These are phyloP conservation scores for Penicillium lagena DNA, from an alignment of 495 filamentous ascomycete species.

Conservation along the genomic window DNA sequence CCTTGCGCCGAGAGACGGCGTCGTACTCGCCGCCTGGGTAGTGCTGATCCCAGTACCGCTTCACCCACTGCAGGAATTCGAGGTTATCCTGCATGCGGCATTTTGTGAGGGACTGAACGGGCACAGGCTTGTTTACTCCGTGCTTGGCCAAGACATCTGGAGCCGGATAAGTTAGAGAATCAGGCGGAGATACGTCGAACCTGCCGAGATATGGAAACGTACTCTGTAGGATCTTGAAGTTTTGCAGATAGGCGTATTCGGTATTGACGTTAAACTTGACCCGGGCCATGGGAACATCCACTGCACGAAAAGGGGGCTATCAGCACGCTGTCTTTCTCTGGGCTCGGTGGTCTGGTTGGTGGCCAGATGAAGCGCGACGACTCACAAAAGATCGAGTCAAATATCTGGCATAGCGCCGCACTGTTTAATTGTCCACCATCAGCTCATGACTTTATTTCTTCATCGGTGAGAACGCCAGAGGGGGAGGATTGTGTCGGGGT, in stretches of 20 bases:
- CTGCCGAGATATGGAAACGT: slow-evolving; percentile 22
- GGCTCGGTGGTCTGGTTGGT: not conserved
- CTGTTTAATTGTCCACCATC: slow-evolving; percentile 37
- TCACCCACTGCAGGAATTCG: slow-evolving; percentile 95
- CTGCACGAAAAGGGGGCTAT: slow-evolving; percentile 28
- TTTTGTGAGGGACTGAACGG: slow-evolving; percentile 82
- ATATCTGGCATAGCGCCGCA: slow-evolving; percentile 90
- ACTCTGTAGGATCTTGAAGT: slow-evolving; percentile 97
- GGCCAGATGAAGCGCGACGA: slow-evolving; percentile 1
- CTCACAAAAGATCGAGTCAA: slow-evolving; percentile 91
- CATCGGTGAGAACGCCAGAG: no score
- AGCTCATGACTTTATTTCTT: not conserved
- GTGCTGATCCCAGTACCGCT: slow-evolving; percentile 96
- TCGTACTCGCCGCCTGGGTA: slow-evolving; percentile 96
- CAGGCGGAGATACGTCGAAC: no score
- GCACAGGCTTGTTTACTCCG: slow-evolving; percentile 76
- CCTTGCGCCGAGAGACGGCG: slow-evolving; percentile 77
- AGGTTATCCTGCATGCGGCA: slow-evolving; percentile 99
- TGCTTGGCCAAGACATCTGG: slow-evolving; percentile 82
- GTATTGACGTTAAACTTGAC: slow-evolving; percentile 98
- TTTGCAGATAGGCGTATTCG: slow-evolving; percentile 96
- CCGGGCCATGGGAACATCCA: slow-evolving; percentile 89
- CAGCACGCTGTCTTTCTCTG: slow-evolving; percentile 10
- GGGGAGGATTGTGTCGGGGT: no score
- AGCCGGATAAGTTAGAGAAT: not conserved